Evolutionary conservation across 176 grass and related monocot species (phyloP).

Genomic region (Bothriochloa decipiens): DNA sequence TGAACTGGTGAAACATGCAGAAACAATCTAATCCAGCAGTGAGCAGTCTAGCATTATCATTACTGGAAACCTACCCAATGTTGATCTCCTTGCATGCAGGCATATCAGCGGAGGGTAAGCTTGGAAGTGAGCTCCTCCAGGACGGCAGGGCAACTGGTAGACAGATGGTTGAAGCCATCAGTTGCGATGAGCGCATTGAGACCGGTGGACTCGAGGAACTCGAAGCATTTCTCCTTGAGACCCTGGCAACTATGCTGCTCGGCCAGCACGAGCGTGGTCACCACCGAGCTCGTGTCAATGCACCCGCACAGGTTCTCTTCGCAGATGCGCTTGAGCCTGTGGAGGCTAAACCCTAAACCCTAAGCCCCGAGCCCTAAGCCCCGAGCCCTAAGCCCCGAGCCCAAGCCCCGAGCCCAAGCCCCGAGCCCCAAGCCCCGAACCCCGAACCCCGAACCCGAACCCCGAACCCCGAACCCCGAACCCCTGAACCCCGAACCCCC

Average conservation of each 20-base stretch:
- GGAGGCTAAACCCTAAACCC: slow-evolving; percentile 2
- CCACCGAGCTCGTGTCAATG: neutral
- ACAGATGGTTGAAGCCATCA: slow-evolving; percentile 6
- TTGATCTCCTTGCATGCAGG: neutral
- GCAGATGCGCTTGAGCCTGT: neutral
- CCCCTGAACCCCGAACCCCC: no score
- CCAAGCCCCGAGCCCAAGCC: no score
- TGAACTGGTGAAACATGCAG: neutral
- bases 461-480: no score
- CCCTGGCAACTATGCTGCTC: neutral
- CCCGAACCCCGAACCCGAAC: no score
- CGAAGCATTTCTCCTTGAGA: slow-evolving; percentile 18
- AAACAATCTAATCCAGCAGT: no score
- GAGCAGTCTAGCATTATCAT: neutral
- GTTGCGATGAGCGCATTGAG: neutral
- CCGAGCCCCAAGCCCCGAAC: no score
- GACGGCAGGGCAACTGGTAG: neutral
- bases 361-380: no score
- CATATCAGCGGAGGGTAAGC: neutral
- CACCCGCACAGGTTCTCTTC: no score
- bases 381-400: no score
- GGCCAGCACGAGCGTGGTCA: slow-evolving; percentile 9
- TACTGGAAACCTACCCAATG: neutral
- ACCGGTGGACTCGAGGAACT: neutral
- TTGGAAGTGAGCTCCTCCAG: neutral